phyloP scores from a whole-genome alignment of 1,284 basidiomycete genomes.

The Macrocystidia cucumis region DNA sequence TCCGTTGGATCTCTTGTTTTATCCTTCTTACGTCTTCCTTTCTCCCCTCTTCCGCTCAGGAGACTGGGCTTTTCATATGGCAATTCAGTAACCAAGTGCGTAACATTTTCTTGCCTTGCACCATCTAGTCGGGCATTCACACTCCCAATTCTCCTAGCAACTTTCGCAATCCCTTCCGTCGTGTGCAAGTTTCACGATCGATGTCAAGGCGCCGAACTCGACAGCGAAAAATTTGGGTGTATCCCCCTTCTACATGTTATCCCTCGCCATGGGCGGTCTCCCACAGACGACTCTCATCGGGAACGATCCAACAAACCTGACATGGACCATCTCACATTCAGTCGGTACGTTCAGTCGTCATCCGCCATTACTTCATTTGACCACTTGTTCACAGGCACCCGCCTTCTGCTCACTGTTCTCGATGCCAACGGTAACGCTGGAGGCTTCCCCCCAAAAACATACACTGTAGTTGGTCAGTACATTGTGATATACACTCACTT shows the following conservation, averaged over 20 bases:
- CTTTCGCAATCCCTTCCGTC: too few species aligned
- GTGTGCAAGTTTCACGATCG: too few species aligned
- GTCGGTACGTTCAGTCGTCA: slow-evolving; percentile 25
- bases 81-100: too few species aligned
- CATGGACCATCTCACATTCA: slow-evolving; percentile 35
- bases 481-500: neutral
- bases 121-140: too few species aligned
- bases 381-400: slow-evolving; percentile 24
- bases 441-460: slow-evolving; percentile 26
- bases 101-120: too few species aligned
- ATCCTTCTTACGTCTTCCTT: too few species aligned
- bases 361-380: slow-evolving; percentile 1
- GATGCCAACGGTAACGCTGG: slow-evolving; percentile 36
- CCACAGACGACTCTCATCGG: slow-evolving; percentile 34
- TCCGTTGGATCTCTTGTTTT: too few species aligned
- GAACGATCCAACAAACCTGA: slow-evolving; percentile 25
- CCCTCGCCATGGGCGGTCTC: slow-evolving; percentile 31
- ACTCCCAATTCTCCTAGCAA: too few species aligned
- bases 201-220: too few species aligned
- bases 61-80: too few species aligned
- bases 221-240: too few species aligned
- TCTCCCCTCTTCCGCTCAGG: too few species aligned
- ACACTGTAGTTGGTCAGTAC: slow-evolving; percentile 24
- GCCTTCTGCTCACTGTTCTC: slow-evolving; percentile 33
- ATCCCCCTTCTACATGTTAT: slow-evolving; percentile 44